phyloP scores from a whole-genome alignment of 305 asterid species.

The Andrographis paniculata region DNA sequence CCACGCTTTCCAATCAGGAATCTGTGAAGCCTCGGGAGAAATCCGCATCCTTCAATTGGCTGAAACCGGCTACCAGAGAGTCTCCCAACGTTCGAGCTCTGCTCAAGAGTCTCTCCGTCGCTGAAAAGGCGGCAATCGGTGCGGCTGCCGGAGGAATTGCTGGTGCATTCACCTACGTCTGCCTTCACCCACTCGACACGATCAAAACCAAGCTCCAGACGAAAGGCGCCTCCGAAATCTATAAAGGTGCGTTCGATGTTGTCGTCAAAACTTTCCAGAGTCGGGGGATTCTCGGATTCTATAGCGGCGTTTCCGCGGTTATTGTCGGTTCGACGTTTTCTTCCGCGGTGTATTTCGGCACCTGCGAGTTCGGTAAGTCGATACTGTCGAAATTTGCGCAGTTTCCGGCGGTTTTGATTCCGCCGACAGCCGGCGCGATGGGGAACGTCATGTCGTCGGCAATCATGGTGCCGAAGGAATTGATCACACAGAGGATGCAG shows the following conservation, averaged over 20 bases:
- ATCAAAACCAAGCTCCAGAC: slow-evolving; percentile 96
- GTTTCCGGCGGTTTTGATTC: slow-evolving; percentile 65
- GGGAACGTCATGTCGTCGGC: slow-evolving; percentile 91
- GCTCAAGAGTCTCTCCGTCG: slow-evolving; percentile 69
- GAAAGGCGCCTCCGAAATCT: slow-evolving; percentile 80
- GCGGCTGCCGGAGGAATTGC: slow-evolving; percentile 90
- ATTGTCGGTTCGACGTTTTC: slow-evolving; percentile 92
- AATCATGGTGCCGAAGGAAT: slow-evolving; percentile 91
- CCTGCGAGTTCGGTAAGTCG: slow-evolving; percentile 94
- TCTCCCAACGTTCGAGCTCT: slow-evolving; percentile 53
- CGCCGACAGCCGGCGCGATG: slow-evolving; percentile 98
- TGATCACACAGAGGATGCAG: slow-evolving; percentile 95
- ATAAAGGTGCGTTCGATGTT: slow-evolving; percentile 73
- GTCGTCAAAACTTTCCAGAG: slow-evolving; percentile 64
- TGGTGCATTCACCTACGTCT: slow-evolving; percentile 91
- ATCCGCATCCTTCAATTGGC: slow-evolving; percentile 34
- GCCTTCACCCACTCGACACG: slow-evolving; percentile 87
- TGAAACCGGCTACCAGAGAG: slow-evolving; percentile 55
- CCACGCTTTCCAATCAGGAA: slow-evolving; percentile 44
- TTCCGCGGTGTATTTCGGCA: slow-evolving; percentile 94
- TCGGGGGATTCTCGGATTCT: slow-evolving; percentile 78
- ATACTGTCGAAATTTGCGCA: slow-evolving; percentile 45
- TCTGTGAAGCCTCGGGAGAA: no score
- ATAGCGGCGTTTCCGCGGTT: slow-evolving; percentile 89
- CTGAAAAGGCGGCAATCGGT: slow-evolving; percentile 71